Percentiles rank a stretch among this genome's conserved stretches.
Evolutionary conservation across 352 stramenopile species (phyloP).

Genomic region (Pythium graminicola): DNA sequence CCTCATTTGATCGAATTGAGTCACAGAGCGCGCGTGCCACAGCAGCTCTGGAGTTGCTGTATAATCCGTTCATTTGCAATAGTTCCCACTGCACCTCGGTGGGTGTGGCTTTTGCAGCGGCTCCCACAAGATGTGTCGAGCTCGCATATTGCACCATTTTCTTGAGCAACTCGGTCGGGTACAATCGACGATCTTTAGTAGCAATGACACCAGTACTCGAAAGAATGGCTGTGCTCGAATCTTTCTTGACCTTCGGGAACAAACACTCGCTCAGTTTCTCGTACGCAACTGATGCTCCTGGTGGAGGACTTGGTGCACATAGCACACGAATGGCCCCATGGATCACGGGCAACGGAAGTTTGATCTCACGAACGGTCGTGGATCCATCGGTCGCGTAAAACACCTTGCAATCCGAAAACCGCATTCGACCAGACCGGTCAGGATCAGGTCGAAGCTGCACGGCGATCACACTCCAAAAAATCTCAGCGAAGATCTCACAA

Average conservation of each 20-base stretch:
- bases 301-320: slow-evolving; percentile 17
- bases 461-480: slow-evolving; percentile 65
- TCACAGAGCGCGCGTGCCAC: slow-evolving; percentile 20
- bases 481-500: slow-evolving; percentile 56
- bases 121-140: slow-evolving; percentile 41
- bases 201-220: slow-evolving; percentile 67
- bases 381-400: slow-evolving; percentile 67
- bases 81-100: slow-evolving; percentile 50
- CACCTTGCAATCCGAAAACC: slow-evolving; percentile 72
- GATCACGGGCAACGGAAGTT: slow-evolving; percentile 59
- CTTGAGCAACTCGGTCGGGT: slow-evolving; percentile 52
- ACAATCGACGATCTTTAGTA: slow-evolving; percentile 66
- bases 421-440: slow-evolving; percentile 43
- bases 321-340: slow-evolving; percentile 64
- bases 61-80: slow-evolving; percentile 43
- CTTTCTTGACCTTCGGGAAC: slow-evolving; percentile 47
- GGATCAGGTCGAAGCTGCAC: slow-evolving; percentile 46
- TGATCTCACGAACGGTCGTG: slow-evolving; percentile 67
- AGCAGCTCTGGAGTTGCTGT: slow-evolving; percentile 22
- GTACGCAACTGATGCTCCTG: slow-evolving; percentile 14
- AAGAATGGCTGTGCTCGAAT: slow-evolving; percentile 37
- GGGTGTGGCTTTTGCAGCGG: slow-evolving; percentile 54
- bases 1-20: slow-evolving; percentile 39
- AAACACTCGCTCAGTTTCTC: slow-evolving; percentile 49
- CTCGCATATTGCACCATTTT: slow-evolving; percentile 45